Conservation (phyloP, 2,329 filamentous ascomycete species). For the Ophiobolus disseminans region DNA sequence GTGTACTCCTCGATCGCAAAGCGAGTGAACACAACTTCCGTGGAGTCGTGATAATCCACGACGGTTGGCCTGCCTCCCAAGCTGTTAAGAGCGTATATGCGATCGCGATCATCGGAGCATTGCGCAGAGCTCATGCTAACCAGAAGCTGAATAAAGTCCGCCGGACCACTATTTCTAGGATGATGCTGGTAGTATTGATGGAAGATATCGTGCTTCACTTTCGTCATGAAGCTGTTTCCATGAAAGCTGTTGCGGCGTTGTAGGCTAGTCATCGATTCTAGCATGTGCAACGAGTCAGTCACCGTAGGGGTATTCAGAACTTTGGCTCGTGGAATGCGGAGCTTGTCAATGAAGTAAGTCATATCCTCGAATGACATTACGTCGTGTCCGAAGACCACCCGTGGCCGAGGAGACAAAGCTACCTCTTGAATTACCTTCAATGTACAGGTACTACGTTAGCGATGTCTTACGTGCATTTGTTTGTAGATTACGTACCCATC, state of each 20-base stretch:
- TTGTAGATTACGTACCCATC: too few species aligned
- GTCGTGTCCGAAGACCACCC: slow-evolving; percentile 1
- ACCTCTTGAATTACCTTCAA: slow-evolving; percentile 7
- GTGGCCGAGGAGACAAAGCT: background rate
- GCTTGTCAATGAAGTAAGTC: slow-evolving; percentile 5
- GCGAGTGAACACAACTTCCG: slow-evolving; percentile 1
- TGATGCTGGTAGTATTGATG: slow-evolving; percentile 3
- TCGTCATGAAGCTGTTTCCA: background rate
- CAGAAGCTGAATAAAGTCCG: slow-evolving; percentile 4
- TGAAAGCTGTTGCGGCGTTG: slow-evolving; percentile 2
- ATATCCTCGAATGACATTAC: slow-evolving; percentile 6
- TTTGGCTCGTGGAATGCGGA: background rate
- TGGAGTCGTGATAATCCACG: slow-evolving; percentile 2
- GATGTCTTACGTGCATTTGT: too few species aligned
- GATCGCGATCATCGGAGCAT: slow-evolving; percentile 5
- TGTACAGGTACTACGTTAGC: too few species aligned
- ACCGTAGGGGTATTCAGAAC: background rate
- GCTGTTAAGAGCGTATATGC: slow-evolving; percentile 2
- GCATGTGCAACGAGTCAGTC: background rate
- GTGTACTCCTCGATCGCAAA: slow-evolving; percentile 2
- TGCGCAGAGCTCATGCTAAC: slow-evolving; percentile 2
- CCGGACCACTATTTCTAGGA: background rate
- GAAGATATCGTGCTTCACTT: slow-evolving; percentile 2
- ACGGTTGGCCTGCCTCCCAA: background rate
- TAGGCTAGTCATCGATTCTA: slow-evolving; percentile 6